Conservation (phyloP, 441 rosid species). For the Populus tomentosa region DNA sequence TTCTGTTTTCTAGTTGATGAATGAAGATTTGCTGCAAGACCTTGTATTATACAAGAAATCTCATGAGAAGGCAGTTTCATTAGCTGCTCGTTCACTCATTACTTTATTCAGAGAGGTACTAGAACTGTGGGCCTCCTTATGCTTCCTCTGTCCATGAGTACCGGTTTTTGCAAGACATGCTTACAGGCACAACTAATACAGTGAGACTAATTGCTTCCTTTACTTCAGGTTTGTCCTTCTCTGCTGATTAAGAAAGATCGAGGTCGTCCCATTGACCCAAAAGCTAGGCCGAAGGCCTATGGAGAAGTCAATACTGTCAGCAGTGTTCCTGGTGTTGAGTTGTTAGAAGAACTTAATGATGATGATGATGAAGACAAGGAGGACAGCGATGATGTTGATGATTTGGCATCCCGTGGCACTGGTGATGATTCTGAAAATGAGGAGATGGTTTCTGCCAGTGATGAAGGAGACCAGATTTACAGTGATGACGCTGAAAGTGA, state of each 20-base stretch:
- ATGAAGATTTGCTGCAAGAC: constrained; percentile 92
- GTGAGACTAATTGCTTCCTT: constrained; percentile 13
- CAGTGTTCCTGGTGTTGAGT: constrained; percentile 67
- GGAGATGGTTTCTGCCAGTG: constrained; percentile 20
- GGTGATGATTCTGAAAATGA: constrained; percentile 36
- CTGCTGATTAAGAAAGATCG: constrained; percentile 91
- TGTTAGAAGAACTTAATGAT: constrained; percentile 42
- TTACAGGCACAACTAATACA: background rate
- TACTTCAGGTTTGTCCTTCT: constrained; percentile 74
- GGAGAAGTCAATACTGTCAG: constrained; percentile 68
- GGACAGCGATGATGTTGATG: constrained; percentile 12
- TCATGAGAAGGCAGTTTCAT: constrained; percentile 84
- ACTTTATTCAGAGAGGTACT: constrained; percentile 89
- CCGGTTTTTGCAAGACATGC: background rate
- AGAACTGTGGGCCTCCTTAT: background rate
- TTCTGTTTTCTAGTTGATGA: constrained; percentile 71
- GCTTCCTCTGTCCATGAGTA: background rate
- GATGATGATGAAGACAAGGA: constrained; percentile 27
- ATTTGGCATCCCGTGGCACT: constrained; percentile 24
- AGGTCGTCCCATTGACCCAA: constrained; percentile 72
- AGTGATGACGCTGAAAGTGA: constrained; percentile 28
- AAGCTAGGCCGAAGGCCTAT: constrained; percentile 77
- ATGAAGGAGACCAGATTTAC: constrained; percentile 23
- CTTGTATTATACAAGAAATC: constrained; percentile 83
- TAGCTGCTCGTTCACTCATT: constrained; percentile 81